These are phyloP conservation scores for Microstroma glucosiphilum DNA, from an alignment of 1,284 basidiomycete genomes.

Conservation along the genomic window DNA sequence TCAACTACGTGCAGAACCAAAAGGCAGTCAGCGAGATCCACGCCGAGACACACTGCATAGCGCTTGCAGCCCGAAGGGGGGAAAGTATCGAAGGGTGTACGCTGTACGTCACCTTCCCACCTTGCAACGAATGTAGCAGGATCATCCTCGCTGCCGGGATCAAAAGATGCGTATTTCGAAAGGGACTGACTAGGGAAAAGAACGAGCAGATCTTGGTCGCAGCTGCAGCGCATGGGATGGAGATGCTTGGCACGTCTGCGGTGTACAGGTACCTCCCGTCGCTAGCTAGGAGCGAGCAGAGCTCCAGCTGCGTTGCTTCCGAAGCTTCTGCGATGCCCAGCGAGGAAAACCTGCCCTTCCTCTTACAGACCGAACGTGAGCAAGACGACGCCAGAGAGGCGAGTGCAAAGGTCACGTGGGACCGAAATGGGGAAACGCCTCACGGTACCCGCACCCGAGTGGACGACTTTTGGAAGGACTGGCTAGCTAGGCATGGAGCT, in stretches of 20 bases:
- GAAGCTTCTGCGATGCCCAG: background rate
- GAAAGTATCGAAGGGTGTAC: constrained; percentile 18
- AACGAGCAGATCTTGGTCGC: constrained; percentile 12
- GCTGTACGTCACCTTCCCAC: constrained; percentile 36
- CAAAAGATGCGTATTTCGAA: constrained; percentile 23
- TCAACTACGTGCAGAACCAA: background rate
- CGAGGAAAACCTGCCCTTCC: background rate
- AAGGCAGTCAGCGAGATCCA: constrained; percentile 23
- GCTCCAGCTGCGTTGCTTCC: no score
- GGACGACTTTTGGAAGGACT: constrained; percentile 13
- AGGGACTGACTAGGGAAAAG: background rate
- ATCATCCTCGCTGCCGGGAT: constrained; percentile 23
- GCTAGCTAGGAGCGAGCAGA: background rate
- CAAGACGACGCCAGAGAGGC: constrained; percentile 6
- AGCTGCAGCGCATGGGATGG: constrained; percentile 8
- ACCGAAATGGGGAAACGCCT: constrained; percentile 10
- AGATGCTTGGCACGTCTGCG: background rate
- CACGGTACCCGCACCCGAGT: constrained; percentile 11
- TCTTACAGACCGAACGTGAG: background rate
- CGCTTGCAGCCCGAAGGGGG: constrained; percentile 21
- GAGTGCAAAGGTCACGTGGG: constrained; percentile 9
- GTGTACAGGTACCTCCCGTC: background rate
- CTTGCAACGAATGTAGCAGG: constrained; percentile 27
- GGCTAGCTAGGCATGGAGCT: constrained; percentile 6
- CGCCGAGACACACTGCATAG: constrained; percentile 32